Percentiles rank a stretch among this genome's conserved stretches.
phyloP scores from a whole-genome alignment of 768 basidiomycete species.

The Mycena vulgaris region DNA sequence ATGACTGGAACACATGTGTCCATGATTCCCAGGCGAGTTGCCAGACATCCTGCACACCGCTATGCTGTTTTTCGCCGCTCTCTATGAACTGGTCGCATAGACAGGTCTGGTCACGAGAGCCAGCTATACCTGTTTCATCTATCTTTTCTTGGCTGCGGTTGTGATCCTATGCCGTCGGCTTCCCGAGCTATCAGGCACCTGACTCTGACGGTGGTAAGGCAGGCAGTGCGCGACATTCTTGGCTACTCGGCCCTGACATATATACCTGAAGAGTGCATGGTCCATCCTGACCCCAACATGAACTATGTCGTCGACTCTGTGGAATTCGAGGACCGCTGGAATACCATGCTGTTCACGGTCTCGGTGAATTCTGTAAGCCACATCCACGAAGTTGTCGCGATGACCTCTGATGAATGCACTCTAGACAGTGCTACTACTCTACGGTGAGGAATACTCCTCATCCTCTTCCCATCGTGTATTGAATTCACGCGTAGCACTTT shows the following conservation, averaged over 20 bases:
- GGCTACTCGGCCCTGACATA: not conserved
- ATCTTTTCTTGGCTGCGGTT: too few relatives aligned
- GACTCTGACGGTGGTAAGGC: not conserved
- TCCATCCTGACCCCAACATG: not conserved
- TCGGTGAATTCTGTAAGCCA: conserved; percentile 19
- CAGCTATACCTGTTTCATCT: too few relatives aligned
- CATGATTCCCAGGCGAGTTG: too few relatives aligned
- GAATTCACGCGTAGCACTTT: conserved; percentile 10
- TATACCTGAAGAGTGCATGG: not conserved
- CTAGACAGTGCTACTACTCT: conserved; percentile 21
- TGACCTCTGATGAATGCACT: not conserved
- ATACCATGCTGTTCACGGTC: conserved; percentile 15
- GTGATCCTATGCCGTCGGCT: too few relatives aligned
- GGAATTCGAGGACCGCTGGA: conserved; percentile 24
- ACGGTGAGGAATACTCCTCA: conserved; percentile 6
- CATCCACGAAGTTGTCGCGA: not conserved
- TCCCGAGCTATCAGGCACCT: too few relatives aligned
- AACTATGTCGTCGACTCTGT: conserved; percentile 27
- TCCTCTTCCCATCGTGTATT: not conserved
- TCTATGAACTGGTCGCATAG: too few relatives aligned
- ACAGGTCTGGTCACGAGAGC: too few relatives aligned
- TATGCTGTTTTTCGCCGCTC: too few relatives aligned
- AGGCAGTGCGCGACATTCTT: not conserved
- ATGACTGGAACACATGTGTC: too few relatives aligned
- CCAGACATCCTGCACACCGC: too few relatives aligned